Evolutionary conservation across 495 filamentous ascomycete species (phyloP), one percentile per base, ranked within the genome.

Genomic region (Hypoxylon intermedium): DNA sequence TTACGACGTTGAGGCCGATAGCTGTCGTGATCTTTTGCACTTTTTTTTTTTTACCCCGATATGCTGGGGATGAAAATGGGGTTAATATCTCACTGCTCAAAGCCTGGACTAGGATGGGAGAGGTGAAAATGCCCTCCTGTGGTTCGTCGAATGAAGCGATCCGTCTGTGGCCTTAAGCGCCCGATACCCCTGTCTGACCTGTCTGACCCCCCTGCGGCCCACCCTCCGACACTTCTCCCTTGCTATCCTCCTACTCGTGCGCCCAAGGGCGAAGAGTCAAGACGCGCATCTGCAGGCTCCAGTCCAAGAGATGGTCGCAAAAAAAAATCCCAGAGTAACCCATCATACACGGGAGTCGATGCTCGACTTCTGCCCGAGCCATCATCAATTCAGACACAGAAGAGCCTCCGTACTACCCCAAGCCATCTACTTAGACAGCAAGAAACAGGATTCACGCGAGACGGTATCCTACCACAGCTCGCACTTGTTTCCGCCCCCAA

Each of bases 341-440:
- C 46, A 41, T 49, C 53, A 36, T 16, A 55, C 36, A 38, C 53
- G 26, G 49, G 24, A 49, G 33, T 60, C 48, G 24, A 46, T 20
- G 49, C 58, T 54, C 55, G 40, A 28, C 51, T 59, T 64, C 54
- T 40, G 23, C 43, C 48, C 48, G 37, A 60, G 57, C 31, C 40
- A 60, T 64, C 44, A 57, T 62, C 49, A 44, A 53, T 57, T 34
- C 40, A 49, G 51, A 57, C 56, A 52, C 15, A 36, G 48, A 66
- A 70, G 65, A 71, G 65, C 65, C 68, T 71, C 68, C 65, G 62
- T 68, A 53, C 57, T 26, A 71, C 65, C 65, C 38, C 50, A 60
- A 46, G 31, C 28, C 56, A 13, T 50, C 50, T 65, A 42, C 60
- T 60, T 44, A 20, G 55, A 46, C 23, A 56, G 40, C 57, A 47